Percentiles rank a stretch among this genome's conserved stretches.
These are phyloP conservation scores for Podila verticillata DNA, from an alignment of 192 early-diverging fungal genomes.

Conservation along the genomic window DNA sequence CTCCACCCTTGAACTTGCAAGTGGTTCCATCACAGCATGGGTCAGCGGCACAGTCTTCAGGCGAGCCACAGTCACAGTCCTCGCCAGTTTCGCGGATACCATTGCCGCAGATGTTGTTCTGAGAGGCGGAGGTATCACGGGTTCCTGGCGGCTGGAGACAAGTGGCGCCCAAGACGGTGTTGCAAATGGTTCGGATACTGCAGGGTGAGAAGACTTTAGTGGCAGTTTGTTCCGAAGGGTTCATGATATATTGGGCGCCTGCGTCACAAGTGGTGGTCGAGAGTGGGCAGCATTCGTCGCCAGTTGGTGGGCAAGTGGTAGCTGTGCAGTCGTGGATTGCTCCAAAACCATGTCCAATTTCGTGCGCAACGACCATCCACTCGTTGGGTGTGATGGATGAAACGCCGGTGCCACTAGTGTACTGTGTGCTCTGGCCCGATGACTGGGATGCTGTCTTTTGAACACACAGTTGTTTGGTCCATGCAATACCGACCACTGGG, in stretches of 20 bases:
- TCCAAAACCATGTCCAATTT: slow-evolving; percentile 92
- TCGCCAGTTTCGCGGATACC: slow-evolving; percentile 89
- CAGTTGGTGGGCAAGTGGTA: slow-evolving; percentile 63
- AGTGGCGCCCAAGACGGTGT: slow-evolving; percentile 28
- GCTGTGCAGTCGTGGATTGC: slow-evolving; percentile 90
- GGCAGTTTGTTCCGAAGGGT: slow-evolving; percentile 71
- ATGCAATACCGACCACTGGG: slow-evolving; percentile 87
- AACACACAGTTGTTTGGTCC: slow-evolving; percentile 81
- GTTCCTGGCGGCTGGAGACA: slow-evolving; percentile 46
- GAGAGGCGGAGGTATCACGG: slow-evolving; percentile 18
- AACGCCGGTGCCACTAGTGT: slow-evolving; percentile 85
- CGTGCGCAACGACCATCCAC: slow-evolving; percentile 98
- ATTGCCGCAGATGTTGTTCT: slow-evolving; percentile 89
- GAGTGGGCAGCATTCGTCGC: slow-evolving; percentile 71
- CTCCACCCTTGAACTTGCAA: slow-evolving; percentile 82
- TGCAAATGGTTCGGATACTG: slow-evolving; percentile 47
- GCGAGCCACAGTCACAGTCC: slow-evolving; percentile 90
- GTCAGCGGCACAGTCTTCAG: slow-evolving; percentile 72
- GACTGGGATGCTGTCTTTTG: slow-evolving; percentile 59
- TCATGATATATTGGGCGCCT: slow-evolving; percentile 75
- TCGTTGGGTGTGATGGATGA: slow-evolving; percentile 84
- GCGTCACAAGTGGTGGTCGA: slow-evolving; percentile 75
- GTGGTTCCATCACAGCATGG: slow-evolving; percentile 85
- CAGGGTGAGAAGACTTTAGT: slow-evolving; percentile 70
- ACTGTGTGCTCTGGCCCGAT: slow-evolving; percentile 55